A percentile compares a stretch with the other conserved stretches of the same genome.
phyloP scores from a whole-genome alignment of 176 grass and related monocot genomes.

The Rhynchospora tenuis region DNA sequence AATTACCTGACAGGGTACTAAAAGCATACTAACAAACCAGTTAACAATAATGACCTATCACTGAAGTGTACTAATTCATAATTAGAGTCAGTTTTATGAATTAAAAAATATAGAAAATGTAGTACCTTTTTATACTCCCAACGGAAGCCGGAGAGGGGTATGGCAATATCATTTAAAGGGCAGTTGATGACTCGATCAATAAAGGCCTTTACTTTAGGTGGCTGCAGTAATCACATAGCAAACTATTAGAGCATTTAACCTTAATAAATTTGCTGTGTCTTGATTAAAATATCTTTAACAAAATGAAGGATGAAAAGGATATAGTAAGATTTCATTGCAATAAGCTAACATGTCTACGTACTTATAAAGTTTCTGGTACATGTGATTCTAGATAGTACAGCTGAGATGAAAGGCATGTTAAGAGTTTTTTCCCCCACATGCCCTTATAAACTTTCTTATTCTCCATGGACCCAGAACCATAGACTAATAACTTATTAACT shows the following conservation, averaged over 20 bases:
- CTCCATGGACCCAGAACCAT: background rate
- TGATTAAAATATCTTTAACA: constrained; percentile 10
- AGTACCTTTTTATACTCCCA: constrained; percentile 94
- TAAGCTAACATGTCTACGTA: background rate
- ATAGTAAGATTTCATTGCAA: background rate
- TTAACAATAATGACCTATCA: background rate
- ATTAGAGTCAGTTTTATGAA: background rate
- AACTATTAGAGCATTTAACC: constrained; percentile 26
- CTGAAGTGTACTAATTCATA: background rate
- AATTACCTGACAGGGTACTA: background rate
- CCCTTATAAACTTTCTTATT: background rate
- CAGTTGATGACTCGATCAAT: constrained; percentile 92
- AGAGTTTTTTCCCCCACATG: background rate
- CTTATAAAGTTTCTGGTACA: background rate
- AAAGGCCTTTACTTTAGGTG: constrained; percentile 92
- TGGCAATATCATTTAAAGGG: constrained; percentile 95
- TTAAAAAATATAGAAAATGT: constrained; percentile 6
- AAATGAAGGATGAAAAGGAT: background rate
- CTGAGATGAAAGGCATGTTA: background rate
- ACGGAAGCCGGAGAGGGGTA: constrained; percentile 84
- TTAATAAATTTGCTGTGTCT: background rate
- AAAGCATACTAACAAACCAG: background rate
- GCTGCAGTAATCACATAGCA: constrained; percentile 45
- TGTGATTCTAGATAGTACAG: constrained; percentile 4
- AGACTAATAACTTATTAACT: background rate